A percentile compares a stretch with the other conserved stretches of the same genome.
Evolutionary conservation across 352 stramenopile genomes (phyloP).

Genomic region (Phytophthora tentaculata): DNA sequence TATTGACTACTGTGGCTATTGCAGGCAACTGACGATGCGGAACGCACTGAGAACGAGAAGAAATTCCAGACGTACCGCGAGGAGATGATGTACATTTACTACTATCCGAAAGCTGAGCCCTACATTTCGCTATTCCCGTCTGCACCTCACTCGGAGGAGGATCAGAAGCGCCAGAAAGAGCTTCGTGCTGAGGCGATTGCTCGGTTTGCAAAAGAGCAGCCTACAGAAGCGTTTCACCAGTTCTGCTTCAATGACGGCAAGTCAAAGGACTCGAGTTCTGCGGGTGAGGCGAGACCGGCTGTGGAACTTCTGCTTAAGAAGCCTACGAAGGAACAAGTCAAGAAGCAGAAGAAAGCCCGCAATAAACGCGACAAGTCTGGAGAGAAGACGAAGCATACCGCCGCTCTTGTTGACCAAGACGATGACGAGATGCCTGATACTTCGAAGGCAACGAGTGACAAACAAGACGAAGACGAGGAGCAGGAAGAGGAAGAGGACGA

Average conservation of each 20-base stretch:
- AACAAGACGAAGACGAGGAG: slow-evolving; percentile 35
- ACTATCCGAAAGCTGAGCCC: slow-evolving; percentile 73
- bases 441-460: slow-evolving; percentile 22
- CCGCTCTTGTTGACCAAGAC: slow-evolving; percentile 64
- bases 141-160: slow-evolving; percentile 57
- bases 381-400: slow-evolving; percentile 35
- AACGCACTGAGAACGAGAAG: slow-evolving; percentile 46
- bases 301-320: slow-evolving; percentile 70
- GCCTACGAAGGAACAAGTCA: slow-evolving; percentile 69
- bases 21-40: slow-evolving; percentile 46
- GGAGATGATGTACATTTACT: slow-evolving; percentile 87
- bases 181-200: slow-evolving; percentile 51
- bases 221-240: slow-evolving; percentile 67
- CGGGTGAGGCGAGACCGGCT: slow-evolving; percentile 28
- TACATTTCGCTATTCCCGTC: slow-evolving; percentile 77
- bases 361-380: slow-evolving; percentile 56
- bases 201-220: slow-evolving; percentile 65
- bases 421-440: slow-evolving; percentile 36
- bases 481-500: slow-evolving; percentile 72
- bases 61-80: slow-evolving; percentile 56
- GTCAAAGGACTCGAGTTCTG: slow-evolving; percentile 19
- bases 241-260: slow-evolving; percentile 77
- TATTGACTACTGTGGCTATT: background rate
- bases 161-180: slow-evolving; percentile 52
- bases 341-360: slow-evolving; percentile 68